These are phyloP conservation scores for Fusarium sp. DNA, from an alignment of 2,329 filamentous ascomycete genomes.

Conservation along the genomic window DNA sequence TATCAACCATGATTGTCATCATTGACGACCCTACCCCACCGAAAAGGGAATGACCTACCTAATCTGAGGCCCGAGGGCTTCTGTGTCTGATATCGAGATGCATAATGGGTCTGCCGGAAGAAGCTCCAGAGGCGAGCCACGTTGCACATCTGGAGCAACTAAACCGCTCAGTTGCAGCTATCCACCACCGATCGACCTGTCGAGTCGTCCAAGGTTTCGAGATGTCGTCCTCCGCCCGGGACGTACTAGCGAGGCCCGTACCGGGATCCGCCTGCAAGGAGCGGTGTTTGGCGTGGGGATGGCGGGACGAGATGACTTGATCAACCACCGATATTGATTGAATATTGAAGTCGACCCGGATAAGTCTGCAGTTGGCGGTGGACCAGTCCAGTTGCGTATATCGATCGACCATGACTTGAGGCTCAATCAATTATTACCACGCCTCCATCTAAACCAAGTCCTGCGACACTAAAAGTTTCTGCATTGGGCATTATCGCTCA, in stretches of 20 bases:
- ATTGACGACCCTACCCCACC: constrained; percentile 37
- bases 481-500: background rate
- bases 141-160: constrained; percentile 49
- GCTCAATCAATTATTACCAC: background rate
- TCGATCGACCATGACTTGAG: background rate
- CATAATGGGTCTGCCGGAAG: constrained; percentile 45
- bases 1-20: constrained; percentile 35
- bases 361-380: constrained; percentile 22
- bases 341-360: constrained; percentile 4
- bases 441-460: background rate
- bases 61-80: constrained; percentile 44
- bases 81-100: constrained; percentile 41
- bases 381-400: constrained; percentile 17
- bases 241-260: constrained; percentile 33
- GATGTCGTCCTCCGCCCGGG: constrained; percentile 26
- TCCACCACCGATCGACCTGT: constrained; percentile 27
- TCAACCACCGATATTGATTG: constrained; percentile 9
- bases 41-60: constrained; percentile 24
- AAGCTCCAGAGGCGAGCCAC: constrained; percentile 50
- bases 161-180: constrained; percentile 47
- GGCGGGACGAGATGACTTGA: constrained; percentile 25
- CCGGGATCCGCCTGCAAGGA: constrained; percentile 35
- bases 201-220: constrained; percentile 37
- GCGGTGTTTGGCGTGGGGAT: constrained; percentile 35
- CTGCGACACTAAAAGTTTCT: background rate